Evolutionary conservation across 2,329 filamentous ascomycete species (phyloP).

Genomic region (Pyrenochaeta sp.): DNA sequence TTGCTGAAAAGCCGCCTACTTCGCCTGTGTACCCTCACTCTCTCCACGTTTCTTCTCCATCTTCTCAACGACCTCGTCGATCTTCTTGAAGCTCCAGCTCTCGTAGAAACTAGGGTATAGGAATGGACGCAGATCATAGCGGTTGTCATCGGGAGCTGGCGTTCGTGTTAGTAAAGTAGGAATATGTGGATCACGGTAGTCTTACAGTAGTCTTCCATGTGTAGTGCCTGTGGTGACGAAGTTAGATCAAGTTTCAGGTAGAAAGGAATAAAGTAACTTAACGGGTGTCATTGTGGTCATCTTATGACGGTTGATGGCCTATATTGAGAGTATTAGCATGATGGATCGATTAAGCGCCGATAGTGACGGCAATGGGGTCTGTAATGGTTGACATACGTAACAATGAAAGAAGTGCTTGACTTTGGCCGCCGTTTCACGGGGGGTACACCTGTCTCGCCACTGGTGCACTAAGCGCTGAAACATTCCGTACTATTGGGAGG

Average conservation of each 20-base stretch:
- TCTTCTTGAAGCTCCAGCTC: constrained; percentile 1
- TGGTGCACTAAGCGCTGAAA: constrained; percentile 62
- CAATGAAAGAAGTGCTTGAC: constrained; percentile 54
- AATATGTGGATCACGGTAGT: not conserved
- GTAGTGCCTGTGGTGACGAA: constrained; percentile 1
- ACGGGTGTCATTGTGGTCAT: constrained; percentile 45
- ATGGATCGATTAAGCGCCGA: not conserved
- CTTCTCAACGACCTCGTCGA: constrained; percentile 7
- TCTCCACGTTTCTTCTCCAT: constrained; percentile 3
- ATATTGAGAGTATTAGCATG: not conserved
- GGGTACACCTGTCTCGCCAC: constrained; percentile 54
- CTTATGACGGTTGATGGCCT: constrained; percentile 64
- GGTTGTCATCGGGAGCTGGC: constrained; percentile 61
- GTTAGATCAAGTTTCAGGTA: not conserved
- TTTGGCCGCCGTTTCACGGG: constrained; percentile 58
- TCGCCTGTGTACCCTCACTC: not conserved
- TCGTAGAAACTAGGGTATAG: not conserved
- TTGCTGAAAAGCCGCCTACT: not conserved
- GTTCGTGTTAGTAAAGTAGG: not conserved
- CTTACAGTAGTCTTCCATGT: constrained; percentile 55
- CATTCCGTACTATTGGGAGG: constrained; percentile 58
- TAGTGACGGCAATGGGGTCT: not conserved
- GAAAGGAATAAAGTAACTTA: not conserved
- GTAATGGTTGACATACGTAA: constrained; percentile 40
- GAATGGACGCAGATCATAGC: constrained; percentile 56